Percentiles rank a stretch among this genome's conserved stretches.
These are phyloP conservation scores for Penicillium sp. DNA, from an alignment of 2,329 filamentous ascomycete genomes.

Conservation along the genomic window DNA sequence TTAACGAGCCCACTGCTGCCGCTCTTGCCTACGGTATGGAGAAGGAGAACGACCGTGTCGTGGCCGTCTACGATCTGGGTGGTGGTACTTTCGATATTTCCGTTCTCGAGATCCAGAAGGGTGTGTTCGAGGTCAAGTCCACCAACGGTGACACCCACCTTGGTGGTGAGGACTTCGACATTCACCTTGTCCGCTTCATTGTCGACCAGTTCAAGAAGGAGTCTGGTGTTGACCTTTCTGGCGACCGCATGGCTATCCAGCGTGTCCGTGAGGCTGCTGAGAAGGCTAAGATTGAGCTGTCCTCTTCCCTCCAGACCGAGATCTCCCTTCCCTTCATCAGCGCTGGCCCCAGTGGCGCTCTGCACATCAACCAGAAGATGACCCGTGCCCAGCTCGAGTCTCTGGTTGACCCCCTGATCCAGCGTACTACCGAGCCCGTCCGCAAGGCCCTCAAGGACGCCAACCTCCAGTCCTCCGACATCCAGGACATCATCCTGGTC, in stretches of 20 bases:
- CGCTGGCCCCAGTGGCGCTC: constrained; percentile 87
- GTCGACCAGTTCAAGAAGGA: constrained; percentile 97
- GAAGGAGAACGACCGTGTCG: constrained; percentile 83
- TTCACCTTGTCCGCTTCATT: constrained; percentile 85
- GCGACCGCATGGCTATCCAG: constrained; percentile 97
- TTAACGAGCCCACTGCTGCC: constrained; percentile 96
- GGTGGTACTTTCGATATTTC: constrained; percentile 99
- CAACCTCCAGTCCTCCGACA: constrained; percentile 81
- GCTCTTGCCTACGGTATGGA: constrained; percentile 94
- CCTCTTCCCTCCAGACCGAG: constrained; percentile 88
- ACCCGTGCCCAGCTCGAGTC: constrained; percentile 87
- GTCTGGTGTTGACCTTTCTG: constrained; percentile 80
- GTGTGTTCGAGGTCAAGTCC: constrained; percentile 98
- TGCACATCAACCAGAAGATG: constrained; percentile 97
- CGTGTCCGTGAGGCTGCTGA: constrained; percentile 97
- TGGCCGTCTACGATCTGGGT: constrained; percentile 96
- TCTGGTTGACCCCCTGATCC: constrained; percentile 85
- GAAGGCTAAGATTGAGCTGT: constrained; percentile 99
- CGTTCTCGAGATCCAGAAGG: constrained; percentile 92
- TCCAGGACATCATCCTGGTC: constrained; percentile 95
- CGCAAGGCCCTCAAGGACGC: constrained; percentile 97
- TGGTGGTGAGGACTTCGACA: constrained; percentile 97
- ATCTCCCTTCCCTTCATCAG: constrained; percentile 98
- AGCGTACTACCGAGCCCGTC: constrained; percentile 80
- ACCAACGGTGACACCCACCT: constrained; percentile 98